A percentile compares a stretch with the other conserved stretches of the same genome.
These are phyloP conservation scores for Gracilaria caudata DNA, from an alignment of 23 red algal genomes.

Conservation along the genomic window DNA sequence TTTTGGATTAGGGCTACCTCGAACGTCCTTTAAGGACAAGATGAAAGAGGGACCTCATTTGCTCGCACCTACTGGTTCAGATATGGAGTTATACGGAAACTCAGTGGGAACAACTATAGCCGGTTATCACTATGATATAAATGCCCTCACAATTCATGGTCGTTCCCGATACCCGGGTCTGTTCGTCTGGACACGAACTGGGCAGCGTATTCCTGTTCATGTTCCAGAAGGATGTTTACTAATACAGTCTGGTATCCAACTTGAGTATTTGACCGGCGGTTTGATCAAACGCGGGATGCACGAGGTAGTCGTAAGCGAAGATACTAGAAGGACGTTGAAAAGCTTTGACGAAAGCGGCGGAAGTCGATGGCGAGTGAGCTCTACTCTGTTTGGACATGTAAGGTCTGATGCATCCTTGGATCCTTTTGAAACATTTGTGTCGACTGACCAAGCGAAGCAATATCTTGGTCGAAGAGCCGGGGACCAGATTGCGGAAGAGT, in stretches of 20 bases:
- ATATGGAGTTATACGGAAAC: slow-evolving; percentile 71
- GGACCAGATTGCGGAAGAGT: slow-evolving; percentile 73
- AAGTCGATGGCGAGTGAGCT: slow-evolving; percentile 83
- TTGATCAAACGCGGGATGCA: slow-evolving; percentile 86
- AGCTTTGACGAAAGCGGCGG: neutral
- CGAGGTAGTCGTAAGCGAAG: slow-evolving; percentile 86
- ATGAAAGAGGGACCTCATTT: slow-evolving; percentile 83
- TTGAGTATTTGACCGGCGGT: slow-evolving; percentile 91
- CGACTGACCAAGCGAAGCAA: neutral
- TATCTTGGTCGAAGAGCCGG: slow-evolving; percentile 74
- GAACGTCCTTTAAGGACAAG: slow-evolving; percentile 39
- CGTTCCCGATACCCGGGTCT: slow-evolving; percentile 77
- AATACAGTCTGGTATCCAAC: slow-evolving; percentile 84
- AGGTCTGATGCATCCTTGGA: slow-evolving; percentile 69
- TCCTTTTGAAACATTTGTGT: slow-evolving; percentile 59
- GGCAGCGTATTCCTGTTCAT: slow-evolving; percentile 70
- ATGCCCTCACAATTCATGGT: slow-evolving; percentile 90
- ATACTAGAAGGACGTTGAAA: slow-evolving; percentile 41
- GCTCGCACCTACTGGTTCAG: slow-evolving; percentile 91
- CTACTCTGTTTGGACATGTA: slow-evolving; percentile 86
- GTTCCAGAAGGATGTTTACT: slow-evolving; percentile 88
- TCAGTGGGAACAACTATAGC: slow-evolving; percentile 70
- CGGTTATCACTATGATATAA: slow-evolving; percentile 95
- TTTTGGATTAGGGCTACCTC: slow-evolving; percentile 67
- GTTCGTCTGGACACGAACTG: slow-evolving; percentile 79